Conservation (phyloP, 2,329 filamentous ascomycete species). For the Scedosporium apiospermum region DNA sequence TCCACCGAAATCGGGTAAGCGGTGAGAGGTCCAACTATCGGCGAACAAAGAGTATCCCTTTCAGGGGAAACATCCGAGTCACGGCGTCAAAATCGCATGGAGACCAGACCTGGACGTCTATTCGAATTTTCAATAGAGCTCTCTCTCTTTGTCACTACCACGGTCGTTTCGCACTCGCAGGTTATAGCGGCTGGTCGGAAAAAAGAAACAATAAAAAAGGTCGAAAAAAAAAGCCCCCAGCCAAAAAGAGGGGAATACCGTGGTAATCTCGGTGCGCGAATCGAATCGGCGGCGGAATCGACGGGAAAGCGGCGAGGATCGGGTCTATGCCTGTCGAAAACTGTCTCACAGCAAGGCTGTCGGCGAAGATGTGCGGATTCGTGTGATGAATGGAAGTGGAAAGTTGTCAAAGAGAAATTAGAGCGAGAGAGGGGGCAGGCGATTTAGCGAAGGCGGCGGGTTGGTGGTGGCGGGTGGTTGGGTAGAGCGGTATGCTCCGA, state of each 20-base stretch:
- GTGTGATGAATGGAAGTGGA: neutral
- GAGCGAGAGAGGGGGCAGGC: neutral
- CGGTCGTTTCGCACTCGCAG: neutral
- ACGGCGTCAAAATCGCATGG: neutral
- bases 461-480: neutral
- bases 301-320: neutral
- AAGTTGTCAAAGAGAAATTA: neutral
- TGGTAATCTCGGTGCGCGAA: neutral
- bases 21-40: conserved; percentile 6
- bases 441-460: neutral
- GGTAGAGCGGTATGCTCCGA: neutral
- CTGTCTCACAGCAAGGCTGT: neutral
- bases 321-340: neutral
- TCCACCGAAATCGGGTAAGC: neutral
- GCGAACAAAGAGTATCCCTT: neutral
- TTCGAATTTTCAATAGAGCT: neutral
- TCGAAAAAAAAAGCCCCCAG: no score
- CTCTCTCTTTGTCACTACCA: neutral
- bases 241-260: neutral
- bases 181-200: neutral
- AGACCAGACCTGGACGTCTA: neutral
- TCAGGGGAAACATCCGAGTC: conserved; percentile 6
- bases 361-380: neutral
- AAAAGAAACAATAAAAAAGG: neutral
- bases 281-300: neutral